These are phyloP conservation scores for Aspergillaceae sp. DNA, from an alignment of 2,329 filamentous ascomycete species.

Conservation along the genomic window DNA sequence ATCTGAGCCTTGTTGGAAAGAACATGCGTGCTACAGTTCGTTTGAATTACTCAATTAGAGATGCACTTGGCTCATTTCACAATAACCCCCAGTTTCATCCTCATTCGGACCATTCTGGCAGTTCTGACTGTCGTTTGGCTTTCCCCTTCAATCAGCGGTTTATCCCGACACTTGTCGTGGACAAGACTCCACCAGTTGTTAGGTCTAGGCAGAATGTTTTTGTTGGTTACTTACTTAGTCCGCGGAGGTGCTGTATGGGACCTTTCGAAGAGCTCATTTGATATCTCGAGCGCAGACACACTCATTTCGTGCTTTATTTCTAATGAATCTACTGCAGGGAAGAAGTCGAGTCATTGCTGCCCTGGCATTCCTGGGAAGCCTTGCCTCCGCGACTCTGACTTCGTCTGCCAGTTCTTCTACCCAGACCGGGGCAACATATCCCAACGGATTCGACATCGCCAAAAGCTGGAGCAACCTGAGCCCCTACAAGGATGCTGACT, in stretches of 20 bases:
- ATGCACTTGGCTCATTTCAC: not conserved
- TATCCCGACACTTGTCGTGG: not conserved
- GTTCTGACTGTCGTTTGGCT: not conserved
- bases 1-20: not conserved
- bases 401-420: not conserved
- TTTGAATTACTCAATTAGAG: not conserved
- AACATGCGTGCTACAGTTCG: not conserved
- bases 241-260: not conserved
- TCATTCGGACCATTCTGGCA: not conserved
- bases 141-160: not conserved
- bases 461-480: slow-evolving; percentile 24
- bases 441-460: slow-evolving; percentile 24
- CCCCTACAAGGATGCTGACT: slow-evolving; percentile 21
- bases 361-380: not conserved
- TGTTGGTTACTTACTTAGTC: not conserved
- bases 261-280: not conserved
- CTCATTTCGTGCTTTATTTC: not conserved
- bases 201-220: not conserved
- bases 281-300: not conserved
- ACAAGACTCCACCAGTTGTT: not conserved
- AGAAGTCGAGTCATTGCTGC: not conserved
- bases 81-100: not conserved
- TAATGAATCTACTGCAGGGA: not conserved
- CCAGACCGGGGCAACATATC: slow-evolving; percentile 14
- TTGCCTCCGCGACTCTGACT: not conserved